These are phyloP conservation scores for Russula lepida DNA, from an alignment of 768 basidiomycete genomes.

Conservation along the genomic window DNA sequence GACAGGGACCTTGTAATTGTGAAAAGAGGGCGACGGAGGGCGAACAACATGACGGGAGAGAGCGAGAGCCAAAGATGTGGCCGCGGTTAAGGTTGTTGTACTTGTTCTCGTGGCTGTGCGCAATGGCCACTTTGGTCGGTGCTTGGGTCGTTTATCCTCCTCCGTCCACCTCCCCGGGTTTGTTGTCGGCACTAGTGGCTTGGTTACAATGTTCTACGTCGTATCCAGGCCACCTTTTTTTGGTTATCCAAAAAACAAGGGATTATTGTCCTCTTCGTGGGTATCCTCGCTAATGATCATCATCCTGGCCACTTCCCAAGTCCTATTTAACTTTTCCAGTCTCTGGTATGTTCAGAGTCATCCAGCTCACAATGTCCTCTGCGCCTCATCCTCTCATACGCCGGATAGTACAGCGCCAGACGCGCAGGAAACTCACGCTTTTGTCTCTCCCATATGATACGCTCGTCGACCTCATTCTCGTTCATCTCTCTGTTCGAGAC, in stretches of 20 bases:
- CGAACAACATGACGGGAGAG: constrained; percentile 7
- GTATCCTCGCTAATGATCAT: not conserved
- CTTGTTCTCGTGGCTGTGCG: not conserved
- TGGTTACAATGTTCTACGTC: constrained; percentile 2
- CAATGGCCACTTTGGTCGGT: not conserved
- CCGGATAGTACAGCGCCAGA: not conserved
- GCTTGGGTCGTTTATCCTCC: not conserved
- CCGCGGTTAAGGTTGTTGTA: not conserved
- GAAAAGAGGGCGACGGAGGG: constrained; percentile 4
- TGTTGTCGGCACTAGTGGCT: not conserved
- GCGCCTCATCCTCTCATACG: constrained; percentile 7
- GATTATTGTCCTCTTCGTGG: constrained; percentile 6
- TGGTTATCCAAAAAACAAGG: constrained; percentile 15
- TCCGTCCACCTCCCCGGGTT: not conserved
- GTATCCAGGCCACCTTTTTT: not conserved
- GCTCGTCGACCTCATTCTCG: constrained; percentile 17
- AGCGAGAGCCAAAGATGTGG: constrained; percentile 3
- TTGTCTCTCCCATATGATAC: constrained; percentile 16
- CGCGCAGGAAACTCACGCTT: not conserved
- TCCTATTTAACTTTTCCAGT: constrained; percentile 9
- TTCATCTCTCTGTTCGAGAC: constrained; percentile 18
- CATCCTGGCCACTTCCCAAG: not conserved
- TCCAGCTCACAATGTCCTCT: constrained; percentile 2
- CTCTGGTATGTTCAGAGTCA: not conserved
- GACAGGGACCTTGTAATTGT: constrained; percentile 13